Evolutionary conservation across 352 stramenopile species (phyloP).

Genomic region (Ochromonadaceae sp.): DNA sequence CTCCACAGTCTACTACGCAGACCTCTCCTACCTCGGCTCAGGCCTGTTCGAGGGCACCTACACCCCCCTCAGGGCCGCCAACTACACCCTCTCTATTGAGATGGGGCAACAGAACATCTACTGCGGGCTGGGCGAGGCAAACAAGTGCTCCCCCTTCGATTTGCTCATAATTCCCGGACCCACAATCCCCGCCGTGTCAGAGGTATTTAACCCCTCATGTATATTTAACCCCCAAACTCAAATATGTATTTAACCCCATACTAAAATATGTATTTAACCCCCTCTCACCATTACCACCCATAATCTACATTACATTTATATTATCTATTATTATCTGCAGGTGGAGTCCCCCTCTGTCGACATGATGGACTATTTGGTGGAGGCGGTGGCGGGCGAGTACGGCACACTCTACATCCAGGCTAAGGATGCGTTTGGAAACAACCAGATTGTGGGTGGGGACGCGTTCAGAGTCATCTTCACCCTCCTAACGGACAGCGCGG

Average conservation of each 20-base stretch:
- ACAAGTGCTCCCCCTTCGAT: conserved; percentile 84
- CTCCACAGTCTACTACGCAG: conserved; percentile 26
- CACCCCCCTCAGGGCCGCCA: conserved; percentile 51
- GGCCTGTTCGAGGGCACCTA: conserved; percentile 78
- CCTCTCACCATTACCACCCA: no score
- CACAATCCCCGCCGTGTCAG: conserved; percentile 64
- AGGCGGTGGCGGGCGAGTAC: conserved; percentile 70
- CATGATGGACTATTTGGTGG: conserved; percentile 60
- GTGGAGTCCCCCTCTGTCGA: no score
- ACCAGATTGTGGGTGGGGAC: conserved; percentile 43
- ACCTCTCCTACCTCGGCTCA: conserved; percentile 60
- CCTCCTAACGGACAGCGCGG: conserved; percentile 32
- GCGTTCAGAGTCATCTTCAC: conserved; percentile 66
- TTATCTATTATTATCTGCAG: no score
- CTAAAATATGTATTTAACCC: no score
- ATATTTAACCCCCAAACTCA: no score
- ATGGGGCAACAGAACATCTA: conserved; percentile 84
- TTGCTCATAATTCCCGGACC: conserved; percentile 61
- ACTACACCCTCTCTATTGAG: conserved; percentile 69
- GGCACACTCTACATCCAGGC: conserved; percentile 84
- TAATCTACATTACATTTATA: no score
- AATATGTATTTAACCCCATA: no score
- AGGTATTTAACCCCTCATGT: conserved; percentile 59
- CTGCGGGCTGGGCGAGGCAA: conserved; percentile 62
- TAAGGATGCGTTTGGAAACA: conserved; percentile 82